These are phyloP conservation scores for Claviceps sp. DNA, from an alignment of 2,329 filamentous ascomycete species.

Conservation along the genomic window DNA sequence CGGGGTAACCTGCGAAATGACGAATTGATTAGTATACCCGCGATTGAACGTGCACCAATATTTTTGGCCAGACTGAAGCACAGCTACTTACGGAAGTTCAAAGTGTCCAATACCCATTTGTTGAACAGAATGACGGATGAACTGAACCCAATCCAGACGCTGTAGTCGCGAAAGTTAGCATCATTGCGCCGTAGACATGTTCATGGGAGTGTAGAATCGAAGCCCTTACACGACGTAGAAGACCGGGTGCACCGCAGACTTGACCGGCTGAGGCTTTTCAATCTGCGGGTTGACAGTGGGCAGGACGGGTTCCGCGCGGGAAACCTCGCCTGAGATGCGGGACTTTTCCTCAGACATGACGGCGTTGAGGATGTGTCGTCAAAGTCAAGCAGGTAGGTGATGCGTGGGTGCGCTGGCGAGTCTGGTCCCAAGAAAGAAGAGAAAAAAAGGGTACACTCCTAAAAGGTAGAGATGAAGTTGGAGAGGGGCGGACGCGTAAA, in stretches of 20 bases:
- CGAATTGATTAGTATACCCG: neutral
- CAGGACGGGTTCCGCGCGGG: conserved; percentile 52
- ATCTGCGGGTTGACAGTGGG: conserved; percentile 67
- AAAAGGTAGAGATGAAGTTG: neutral
- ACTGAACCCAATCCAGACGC: conserved; percentile 83
- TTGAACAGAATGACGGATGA: conserved; percentile 97
- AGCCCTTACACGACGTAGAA: conserved; percentile 61
- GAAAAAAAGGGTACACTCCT: conserved; percentile 5
- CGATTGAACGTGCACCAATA: neutral
- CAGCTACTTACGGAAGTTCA: conserved; percentile 50
- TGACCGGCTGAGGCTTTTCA: conserved; percentile 56
- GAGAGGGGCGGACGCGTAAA: conserved; percentile 23
- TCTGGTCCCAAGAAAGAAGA: conserved; percentile 10
- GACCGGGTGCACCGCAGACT: conserved; percentile 60
- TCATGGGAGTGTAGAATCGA: neutral
- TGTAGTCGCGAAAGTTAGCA: conserved; percentile 23
- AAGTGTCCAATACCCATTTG: conserved; percentile 89
- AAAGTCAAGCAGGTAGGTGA: neutral
- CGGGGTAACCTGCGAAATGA: conserved; percentile 43
- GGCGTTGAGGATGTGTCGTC: conserved; percentile 3
- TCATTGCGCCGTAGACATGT: neutral
- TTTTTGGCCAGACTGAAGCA: neutral
- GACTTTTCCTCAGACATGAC: conserved; percentile 58
- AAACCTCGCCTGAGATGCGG: conserved; percentile 66
- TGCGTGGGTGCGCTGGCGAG: conserved; percentile 4